Evolutionary conservation across 2,329 filamentous ascomycete genomes (phyloP), one percentile per base, ranked within the genome.

Genomic region (Zopfia rhizophila): DNA sequence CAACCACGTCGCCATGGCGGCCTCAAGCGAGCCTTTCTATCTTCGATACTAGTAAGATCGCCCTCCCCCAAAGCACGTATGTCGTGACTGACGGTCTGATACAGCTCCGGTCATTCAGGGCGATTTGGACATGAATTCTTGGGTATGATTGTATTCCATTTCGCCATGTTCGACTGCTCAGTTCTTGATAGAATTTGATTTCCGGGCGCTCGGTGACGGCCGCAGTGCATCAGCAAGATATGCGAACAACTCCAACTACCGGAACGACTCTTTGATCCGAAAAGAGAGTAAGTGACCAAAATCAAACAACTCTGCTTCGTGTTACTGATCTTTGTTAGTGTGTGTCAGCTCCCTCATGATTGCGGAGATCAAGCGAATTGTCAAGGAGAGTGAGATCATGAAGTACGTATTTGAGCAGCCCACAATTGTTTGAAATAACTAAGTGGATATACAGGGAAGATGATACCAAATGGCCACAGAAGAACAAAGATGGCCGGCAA

Each of bases 161-260:
- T 38, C 22, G 6, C 4, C 33, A 24, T 17, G 24, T 10, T 27
- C 12, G 3, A n/a, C 24, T 13, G 29, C 58, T 65, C 21, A 66
- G 14, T 19, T 7, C 27, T n/a, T 11, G 24, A 2, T 11, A 97
- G 93, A 99, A 74, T 99, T 99, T 72, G 94, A 99, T 72, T 94
- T 99, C 66, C 85, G 93, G 44, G 90, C 91, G 17, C 84, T 97
- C 32, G 91, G 91, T 42, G 94, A 99, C 71, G 94, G 94, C 38
- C 86, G 90, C 51, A 97, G 92, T 69, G 94, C 94, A 6, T 90
- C 94, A 39, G 91, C 93, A 22, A 87, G 94, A 75, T 99, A 99
- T 76, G 94, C 94, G 56, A 99, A 99, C 81, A 99, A 99, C 75
- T 97, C 93, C 46, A 99, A 99, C 77, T 99, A 99, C 77, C 87